Evolutionary conservation across 805 yeast species (phyloP).

Genomic region (Schwanniomyces pseudopolymorphus): DNA sequence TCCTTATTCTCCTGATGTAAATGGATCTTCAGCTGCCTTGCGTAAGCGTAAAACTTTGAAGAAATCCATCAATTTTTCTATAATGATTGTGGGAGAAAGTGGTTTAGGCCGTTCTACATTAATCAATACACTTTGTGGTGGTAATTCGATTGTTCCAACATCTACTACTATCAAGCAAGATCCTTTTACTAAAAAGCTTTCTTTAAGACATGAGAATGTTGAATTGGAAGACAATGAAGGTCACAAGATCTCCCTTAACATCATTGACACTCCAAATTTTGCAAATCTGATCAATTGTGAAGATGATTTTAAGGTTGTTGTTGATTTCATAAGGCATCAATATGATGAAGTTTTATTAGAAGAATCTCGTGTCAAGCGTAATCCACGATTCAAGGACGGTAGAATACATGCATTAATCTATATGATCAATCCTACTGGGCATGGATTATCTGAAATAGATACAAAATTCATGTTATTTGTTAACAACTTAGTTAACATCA

Average conservation of each 20-base stretch:
- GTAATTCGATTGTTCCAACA: slow-evolving; percentile 70
- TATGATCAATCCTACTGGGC: slow-evolving; percentile 46
- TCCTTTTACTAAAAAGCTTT: slow-evolving; percentile 46
- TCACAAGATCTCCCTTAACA: slow-evolving; percentile 70
- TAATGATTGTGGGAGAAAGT: slow-evolving; percentile 83
- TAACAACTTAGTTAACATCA: slow-evolving; percentile 41
- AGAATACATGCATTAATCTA: slow-evolving; percentile 65
- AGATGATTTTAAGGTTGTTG: slow-evolving; percentile 63
- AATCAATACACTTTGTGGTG: slow-evolving; percentile 87
- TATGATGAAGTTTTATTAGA: slow-evolving; percentile 80
- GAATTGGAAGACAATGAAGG: slow-evolving; percentile 86
- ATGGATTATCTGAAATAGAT: slow-evolving; percentile 44
- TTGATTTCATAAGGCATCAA: slow-evolving; percentile 79
- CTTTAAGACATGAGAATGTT: slow-evolving; percentile 75
- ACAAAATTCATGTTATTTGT: slow-evolving; percentile 41
- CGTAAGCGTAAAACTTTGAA: slow-evolving; percentile 75
- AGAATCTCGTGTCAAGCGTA: slow-evolving; percentile 78
- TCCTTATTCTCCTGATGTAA: slow-evolving; percentile 12
- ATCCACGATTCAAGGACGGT: slow-evolving; percentile 82
- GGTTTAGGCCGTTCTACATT: slow-evolving; percentile 93
- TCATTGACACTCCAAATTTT: slow-evolving; percentile 83
- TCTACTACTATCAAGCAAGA: slow-evolving; percentile 65
- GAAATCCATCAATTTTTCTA: slow-evolving; percentile 80
- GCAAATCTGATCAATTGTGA: slow-evolving; percentile 73
- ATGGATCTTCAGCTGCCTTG: slow-evolving; percentile 40